Conservation (phyloP, 2,329 filamentous ascomycete genomes). For the Xylariomycetidae sp. region DNA sequence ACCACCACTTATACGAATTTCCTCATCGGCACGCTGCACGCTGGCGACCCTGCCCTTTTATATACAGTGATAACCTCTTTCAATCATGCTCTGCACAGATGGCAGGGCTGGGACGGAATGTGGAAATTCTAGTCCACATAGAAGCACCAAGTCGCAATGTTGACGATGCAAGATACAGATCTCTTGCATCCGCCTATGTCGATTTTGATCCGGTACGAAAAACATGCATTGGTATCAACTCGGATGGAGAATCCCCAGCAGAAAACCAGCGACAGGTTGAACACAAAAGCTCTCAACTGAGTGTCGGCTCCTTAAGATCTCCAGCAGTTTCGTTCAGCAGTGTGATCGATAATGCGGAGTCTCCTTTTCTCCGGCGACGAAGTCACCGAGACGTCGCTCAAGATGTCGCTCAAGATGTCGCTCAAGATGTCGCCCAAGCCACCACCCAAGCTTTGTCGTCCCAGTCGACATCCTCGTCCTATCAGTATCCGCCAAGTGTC, state of each 20-base stretch:
- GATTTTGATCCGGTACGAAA: too few species aligned
- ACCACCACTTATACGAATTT: background rate
- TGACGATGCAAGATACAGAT: slow-evolving; percentile 46
- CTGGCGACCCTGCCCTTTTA: background rate
- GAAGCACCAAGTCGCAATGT: slow-evolving; percentile 42
- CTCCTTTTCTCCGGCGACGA: slow-evolving; percentile 23
- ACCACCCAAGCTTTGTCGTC: too few species aligned
- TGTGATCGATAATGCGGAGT: slow-evolving; percentile 38
- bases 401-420: slow-evolving; percentile 2
- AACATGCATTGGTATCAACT: too few species aligned
- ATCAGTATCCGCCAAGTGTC: slow-evolving; percentile 42
- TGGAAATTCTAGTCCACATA: slow-evolving; percentile 54
- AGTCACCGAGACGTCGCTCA: slow-evolving; percentile 1
- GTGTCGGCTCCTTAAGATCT: slow-evolving; percentile 17
- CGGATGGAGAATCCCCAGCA: too few species aligned
- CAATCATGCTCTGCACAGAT: slow-evolving; percentile 17
- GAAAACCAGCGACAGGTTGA: too few species aligned
- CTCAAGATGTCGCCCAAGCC: slow-evolving; percentile 3
- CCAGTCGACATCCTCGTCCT: slow-evolving; percentile 29
- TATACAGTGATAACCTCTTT: background rate
- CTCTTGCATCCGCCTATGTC: slow-evolving; percentile 48
- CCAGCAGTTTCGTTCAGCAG: slow-evolving; percentile 39
- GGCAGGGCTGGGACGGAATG: slow-evolving; percentile 25
- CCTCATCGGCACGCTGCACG: too few species aligned
- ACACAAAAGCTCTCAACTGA: too few species aligned